A percentile compares a stretch with the other conserved stretches of the same genome.
Evolutionary conservation across 257 asterid species (phyloP).

Genomic region (Orobanche coerulescens): DNA sequence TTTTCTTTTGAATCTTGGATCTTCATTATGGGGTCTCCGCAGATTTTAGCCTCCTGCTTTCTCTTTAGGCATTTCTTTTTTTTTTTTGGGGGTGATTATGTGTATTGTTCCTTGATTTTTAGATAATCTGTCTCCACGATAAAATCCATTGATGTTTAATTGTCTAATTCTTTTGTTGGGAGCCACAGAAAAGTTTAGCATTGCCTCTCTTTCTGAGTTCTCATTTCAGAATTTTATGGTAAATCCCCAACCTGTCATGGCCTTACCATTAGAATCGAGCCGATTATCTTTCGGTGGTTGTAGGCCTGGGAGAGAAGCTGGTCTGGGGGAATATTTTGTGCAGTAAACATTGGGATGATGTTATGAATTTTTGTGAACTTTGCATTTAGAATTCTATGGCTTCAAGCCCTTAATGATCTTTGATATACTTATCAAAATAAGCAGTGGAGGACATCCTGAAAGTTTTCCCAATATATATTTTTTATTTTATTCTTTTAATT

Average conservation of each 20-base stretch:
- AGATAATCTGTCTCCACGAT: neutral
- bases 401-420: neutral
- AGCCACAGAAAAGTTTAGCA: neutral
- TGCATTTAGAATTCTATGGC: neutral
- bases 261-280: neutral
- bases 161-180: neutral
- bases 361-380: neutral
- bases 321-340: neutral
- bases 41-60: neutral
- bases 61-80: neutral
- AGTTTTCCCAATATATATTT: too few relatives aligned
- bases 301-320: neutral
- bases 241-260: too few relatives aligned
- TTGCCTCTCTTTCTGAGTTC: neutral
- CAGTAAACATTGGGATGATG: neutral
- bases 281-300: neutral
- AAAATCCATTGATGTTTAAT: neutral
- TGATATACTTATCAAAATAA: constrained; percentile 3
- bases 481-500: too few relatives aligned
- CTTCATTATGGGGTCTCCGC: neutral
- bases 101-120: neutral
- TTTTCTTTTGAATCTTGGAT: neutral
- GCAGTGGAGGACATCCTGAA: too few relatives aligned
- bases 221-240: neutral
- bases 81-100: neutral